phyloP scores from a whole-genome alignment of 2,329 filamentous ascomycete genomes.

The Claviceps sp. region DNA sequence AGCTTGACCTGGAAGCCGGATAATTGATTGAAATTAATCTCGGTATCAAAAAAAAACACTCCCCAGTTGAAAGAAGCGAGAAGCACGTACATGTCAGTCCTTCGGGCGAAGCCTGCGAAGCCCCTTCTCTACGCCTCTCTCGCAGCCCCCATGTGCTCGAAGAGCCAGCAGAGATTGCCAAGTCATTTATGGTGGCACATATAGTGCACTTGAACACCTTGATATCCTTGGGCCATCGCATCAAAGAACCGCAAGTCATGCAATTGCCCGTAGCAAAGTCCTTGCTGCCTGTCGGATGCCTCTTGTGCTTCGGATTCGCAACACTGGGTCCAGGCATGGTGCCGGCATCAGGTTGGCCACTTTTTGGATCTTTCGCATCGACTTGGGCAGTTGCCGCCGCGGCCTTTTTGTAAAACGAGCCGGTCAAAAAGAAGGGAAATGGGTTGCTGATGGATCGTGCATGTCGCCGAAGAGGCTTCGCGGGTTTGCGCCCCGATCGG shows the following conservation, averaged over 20 bases:
- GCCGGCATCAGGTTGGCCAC: slow-evolving; percentile 16
- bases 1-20: slow-evolving; percentile 12
- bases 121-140: slow-evolving; percentile 3
- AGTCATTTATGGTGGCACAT: slow-evolving; percentile 74
- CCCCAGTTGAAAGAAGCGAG: neutral
- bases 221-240: slow-evolving; percentile 64
- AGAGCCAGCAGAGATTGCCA: slow-evolving; percentile 24
- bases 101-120: neutral
- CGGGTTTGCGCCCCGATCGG: slow-evolving; percentile 15
- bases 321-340: slow-evolving; percentile 9
- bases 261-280: slow-evolving; percentile 61
- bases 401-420: slow-evolving; percentile 40
- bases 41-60: neutral
- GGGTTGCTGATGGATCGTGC: slow-evolving; percentile 64
- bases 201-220: slow-evolving; percentile 70
- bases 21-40: neutral
- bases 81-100: slow-evolving; percentile 1
- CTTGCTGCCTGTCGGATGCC: slow-evolving; percentile 26
- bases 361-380: slow-evolving; percentile 19
- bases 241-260: slow-evolving; percentile 72
- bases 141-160: neutral
- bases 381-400: slow-evolving; percentile 22
- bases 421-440: slow-evolving; percentile 57
- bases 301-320: slow-evolving; percentile 16
- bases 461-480: slow-evolving; percentile 13